Conservation (phyloP, 176 grass and related monocot genomes). For the Rhipidocladum racemiflorum region DNA sequence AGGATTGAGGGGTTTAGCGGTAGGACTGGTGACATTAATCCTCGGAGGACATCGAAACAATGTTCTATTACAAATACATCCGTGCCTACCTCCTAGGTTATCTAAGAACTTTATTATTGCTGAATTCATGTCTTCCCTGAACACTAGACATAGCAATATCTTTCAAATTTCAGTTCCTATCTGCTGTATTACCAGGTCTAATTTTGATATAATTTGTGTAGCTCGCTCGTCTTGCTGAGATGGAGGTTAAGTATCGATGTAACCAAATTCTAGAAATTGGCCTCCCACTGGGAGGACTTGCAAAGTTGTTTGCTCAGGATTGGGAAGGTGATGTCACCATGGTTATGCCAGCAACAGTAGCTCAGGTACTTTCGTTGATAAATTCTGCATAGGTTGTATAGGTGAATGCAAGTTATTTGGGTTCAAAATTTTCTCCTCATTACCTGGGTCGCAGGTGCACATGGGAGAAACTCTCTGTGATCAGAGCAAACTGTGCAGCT, state of each 20-base stretch:
- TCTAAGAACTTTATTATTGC: background rate
- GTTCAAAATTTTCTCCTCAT: background rate
- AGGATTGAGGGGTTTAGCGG: background rate
- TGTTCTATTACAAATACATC: background rate
- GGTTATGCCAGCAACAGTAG: constrained; percentile 91
- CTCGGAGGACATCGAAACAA: background rate
- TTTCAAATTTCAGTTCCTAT: background rate
- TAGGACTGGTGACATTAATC: background rate
- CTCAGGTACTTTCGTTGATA: constrained; percentile 17
- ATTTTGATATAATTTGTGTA: constrained; percentile 40
- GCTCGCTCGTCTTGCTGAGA: constrained; percentile 83
- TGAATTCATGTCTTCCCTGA: background rate
- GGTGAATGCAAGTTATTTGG: background rate
- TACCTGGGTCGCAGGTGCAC: constrained; percentile 70
- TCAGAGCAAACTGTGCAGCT: constrained; percentile 92
- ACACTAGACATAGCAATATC: background rate
- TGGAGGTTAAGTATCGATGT: constrained; percentile 93
- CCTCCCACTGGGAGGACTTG: constrained; percentile 80
- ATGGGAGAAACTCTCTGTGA: constrained; percentile 94
- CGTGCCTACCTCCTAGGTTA: background rate
- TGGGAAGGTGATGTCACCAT: constrained; percentile 95
- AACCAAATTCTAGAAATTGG: constrained; percentile 90
- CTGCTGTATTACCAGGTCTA: constrained; percentile 1
- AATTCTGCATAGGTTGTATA: background rate
- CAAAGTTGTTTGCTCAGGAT: constrained; percentile 92